phyloP scores from a whole-genome alignment of 441 rosid species.

The Rhodomyrtus psidioides region DNA sequence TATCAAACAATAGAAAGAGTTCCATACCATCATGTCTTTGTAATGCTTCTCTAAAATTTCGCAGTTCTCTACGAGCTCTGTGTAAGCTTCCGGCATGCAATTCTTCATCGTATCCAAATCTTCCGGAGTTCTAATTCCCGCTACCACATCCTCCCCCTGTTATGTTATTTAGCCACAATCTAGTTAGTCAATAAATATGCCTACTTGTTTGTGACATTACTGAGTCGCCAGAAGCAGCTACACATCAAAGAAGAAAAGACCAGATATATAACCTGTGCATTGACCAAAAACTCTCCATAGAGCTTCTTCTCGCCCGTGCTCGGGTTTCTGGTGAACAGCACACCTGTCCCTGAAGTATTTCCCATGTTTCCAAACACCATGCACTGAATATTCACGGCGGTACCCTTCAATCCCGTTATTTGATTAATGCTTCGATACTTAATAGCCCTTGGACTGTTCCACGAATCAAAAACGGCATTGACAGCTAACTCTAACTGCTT shows the following conservation, averaged over 20 bases:
- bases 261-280: conserved; percentile 60
- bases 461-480: conserved; percentile 82
- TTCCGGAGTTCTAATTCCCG: conserved; percentile 93
- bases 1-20: neutral
- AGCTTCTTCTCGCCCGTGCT: conserved; percentile 92
- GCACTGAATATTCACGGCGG: conserved; percentile 88
- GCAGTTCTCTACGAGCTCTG: conserved; percentile 82
- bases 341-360: conserved; percentile 90
- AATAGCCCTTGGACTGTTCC: conserved; percentile 83
- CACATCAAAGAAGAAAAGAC: neutral
- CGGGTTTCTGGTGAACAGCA: conserved; percentile 88
- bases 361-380: conserved; percentile 99
- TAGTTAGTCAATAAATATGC: conserved; percentile 10
- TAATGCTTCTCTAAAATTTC: conserved; percentile 80
- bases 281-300: conserved; percentile 85
- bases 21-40: conserved; percentile 87
- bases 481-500: conserved; percentile 62
- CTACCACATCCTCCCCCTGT: conserved; percentile 95
- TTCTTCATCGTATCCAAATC: conserved; percentile 71
- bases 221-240: neutral
- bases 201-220: neutral
- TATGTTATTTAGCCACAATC: neutral
- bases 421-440: conserved; percentile 89
- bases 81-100: conserved; percentile 74
- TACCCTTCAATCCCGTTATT: conserved; percentile 81